Base-by-base conservation (phyloP, 768 basidiomycete genomes). In the Serendipita vermifera region DNA sequence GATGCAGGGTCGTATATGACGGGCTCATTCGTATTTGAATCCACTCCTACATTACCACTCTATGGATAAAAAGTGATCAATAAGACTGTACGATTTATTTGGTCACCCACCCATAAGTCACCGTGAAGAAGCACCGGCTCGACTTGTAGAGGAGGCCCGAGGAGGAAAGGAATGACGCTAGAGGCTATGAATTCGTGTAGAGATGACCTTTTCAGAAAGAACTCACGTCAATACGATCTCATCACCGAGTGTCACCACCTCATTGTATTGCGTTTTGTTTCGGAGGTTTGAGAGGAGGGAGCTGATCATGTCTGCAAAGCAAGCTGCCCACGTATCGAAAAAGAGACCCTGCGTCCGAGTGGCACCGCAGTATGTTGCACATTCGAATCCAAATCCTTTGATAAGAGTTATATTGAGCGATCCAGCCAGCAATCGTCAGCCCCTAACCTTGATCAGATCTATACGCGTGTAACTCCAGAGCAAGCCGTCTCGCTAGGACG, bases 1-100 rank as follows among this genome's bases (percentile, higher is more conserved):
- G 83, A 84, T 2, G 85, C 80, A 2, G 86, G 85, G 62, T 89
- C 86, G 60, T 80, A 88, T 38, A 88, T 81, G 1, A 86, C 69
- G 0, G 87, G 83, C 55, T 79, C 66, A 3, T 75, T 77, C 4
- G 73, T 78, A 22, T 57, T 55, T 33, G 62, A 64, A 58, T 85
- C 81, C 22, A 76, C 71, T 5, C 87, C 85, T 2, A 74, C 78
- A 64, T 87, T 88, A 5, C 86, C 85, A 57, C 81, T 84, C 86
- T 87, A 59, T 3, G 6, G 51, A 38, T 17, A 14, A 38, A 24
- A 9, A 40, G 31, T 15, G 7, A 38, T 33, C 17, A 32, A 22
- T 32, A 33, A 20, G 6, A 36, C 55, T 56, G 43, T 38, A 39
- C 54, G 20, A 4, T 31, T 38, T n/a, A 9, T n/a, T 27, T 31